A percentile compares a stretch with the other conserved stretches of the same genome.
Conservation (phyloP, 2,329 filamentous ascomycete genomes). For the Pyrenophora tritici-repentis region DNA sequence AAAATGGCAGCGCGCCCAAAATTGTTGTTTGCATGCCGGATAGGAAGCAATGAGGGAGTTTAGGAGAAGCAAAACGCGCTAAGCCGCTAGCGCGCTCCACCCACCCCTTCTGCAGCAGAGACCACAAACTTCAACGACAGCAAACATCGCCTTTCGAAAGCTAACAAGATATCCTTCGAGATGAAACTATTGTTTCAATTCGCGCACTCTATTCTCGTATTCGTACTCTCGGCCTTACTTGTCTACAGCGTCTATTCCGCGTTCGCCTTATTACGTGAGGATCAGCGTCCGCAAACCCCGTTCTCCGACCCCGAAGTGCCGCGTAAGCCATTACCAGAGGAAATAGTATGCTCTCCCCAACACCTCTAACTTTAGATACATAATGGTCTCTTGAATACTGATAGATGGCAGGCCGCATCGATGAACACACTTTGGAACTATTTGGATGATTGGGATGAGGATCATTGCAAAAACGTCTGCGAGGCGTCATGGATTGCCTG, state of each 20-base stretch:
- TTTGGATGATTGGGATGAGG: conserved; percentile 20
- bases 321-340: conserved; percentile 1
- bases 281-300: neutral
- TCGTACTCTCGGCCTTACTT: conserved; percentile 2
- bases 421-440: conserved; percentile 25
- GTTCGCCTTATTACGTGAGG: conserved; percentile 6
- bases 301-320: neutral
- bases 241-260: conserved; percentile 12
- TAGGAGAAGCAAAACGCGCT: neutral
- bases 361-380: no score
- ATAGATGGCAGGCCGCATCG: conserved; percentile 13
- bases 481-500: conserved; percentile 23
- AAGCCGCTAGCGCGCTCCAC: conserved; percentile 9
- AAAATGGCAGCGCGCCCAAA: neutral
- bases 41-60: neutral
- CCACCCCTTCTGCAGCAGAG: neutral
- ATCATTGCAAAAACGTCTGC: conserved; percentile 22
- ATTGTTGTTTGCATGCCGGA: neutral
- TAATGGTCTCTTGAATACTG: neutral
- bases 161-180: neutral
- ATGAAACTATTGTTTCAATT: conserved; percentile 10
- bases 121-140: neutral
- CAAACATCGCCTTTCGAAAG: neutral
- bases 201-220: conserved; percentile 8
- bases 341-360: neutral